phyloP scores from a whole-genome alignment of 2,329 filamentous ascomycete species.

The Hypoxylon sp. region DNA sequence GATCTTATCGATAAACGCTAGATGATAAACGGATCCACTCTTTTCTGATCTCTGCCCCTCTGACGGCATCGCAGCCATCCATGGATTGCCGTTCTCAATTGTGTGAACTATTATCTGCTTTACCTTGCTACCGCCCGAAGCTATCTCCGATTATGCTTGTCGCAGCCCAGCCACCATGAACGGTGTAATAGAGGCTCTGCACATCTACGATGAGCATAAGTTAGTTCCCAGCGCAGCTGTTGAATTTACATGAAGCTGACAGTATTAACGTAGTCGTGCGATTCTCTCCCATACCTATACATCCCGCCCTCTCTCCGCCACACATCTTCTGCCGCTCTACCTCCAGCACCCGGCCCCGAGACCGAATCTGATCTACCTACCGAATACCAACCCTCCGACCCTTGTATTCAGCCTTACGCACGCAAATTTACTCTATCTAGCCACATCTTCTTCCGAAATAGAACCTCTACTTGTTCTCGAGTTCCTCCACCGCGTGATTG shows the following conservation, averaged over 20 bases:
- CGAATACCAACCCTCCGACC: constrained; percentile 85
- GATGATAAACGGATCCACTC: constrained; percentile 13
- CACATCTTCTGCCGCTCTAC: constrained; percentile 86
- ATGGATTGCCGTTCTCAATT: neutral
- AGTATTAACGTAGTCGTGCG: constrained; percentile 72
- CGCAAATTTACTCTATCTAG: constrained; percentile 87
- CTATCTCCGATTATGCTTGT: constrained; percentile 48
- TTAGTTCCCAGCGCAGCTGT: constrained; percentile 60
- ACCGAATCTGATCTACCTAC: constrained; percentile 87
- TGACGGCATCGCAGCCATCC: constrained; percentile 30
- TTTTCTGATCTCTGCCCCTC: constrained; percentile 24
- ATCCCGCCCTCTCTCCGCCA: constrained; percentile 82
- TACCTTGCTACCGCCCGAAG: neutral
- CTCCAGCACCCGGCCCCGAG: constrained; percentile 84
- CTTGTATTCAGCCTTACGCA: constrained; percentile 91
- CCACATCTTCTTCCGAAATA: constrained; percentile 86
- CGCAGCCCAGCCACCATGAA: constrained; percentile 72
- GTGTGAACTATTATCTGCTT: constrained; percentile 1
- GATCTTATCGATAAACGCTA: constrained; percentile 39
- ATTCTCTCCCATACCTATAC: constrained; percentile 92
- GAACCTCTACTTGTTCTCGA: constrained; percentile 93
- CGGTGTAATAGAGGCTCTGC: constrained; percentile 92
- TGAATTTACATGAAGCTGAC: constrained; percentile 44
- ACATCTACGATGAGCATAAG: constrained; percentile 98
- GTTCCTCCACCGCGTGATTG: constrained; percentile 92